Conservation (phyloP, 2,329 filamentous ascomycete genomes). For the Talaromyces pinophilus region DNA sequence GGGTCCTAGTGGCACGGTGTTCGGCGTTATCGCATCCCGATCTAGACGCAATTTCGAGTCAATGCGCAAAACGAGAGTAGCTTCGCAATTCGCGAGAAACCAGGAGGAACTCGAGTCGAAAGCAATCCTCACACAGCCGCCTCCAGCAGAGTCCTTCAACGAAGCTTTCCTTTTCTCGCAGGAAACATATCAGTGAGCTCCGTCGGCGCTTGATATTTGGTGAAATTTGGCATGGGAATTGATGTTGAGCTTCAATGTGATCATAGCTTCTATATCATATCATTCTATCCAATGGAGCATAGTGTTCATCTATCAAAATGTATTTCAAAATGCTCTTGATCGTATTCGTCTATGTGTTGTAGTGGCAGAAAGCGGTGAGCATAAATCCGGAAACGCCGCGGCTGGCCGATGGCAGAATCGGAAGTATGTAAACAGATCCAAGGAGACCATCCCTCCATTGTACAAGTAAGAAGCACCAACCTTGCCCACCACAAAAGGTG, state of each 20-base stretch:
- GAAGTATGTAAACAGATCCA: background rate
- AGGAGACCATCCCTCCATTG: background rate
- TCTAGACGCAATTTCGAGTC: background rate
- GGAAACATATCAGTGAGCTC: background rate
- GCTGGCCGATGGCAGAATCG: conserved; percentile 12
- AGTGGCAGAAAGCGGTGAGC: conserved; percentile 14
- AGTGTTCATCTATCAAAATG: background rate
- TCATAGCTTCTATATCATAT: background rate
- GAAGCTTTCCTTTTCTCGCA: background rate
- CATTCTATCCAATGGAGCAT: background rate
- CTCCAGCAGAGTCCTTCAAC: background rate
- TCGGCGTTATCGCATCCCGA: background rate
- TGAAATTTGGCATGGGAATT: background rate
- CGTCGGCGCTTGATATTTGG: background rate
- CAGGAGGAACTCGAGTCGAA: background rate
- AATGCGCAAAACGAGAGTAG: background rate
- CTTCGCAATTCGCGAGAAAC: background rate
- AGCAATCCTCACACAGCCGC: background rate
- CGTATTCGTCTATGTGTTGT: background rate
- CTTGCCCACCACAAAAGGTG: background rate
- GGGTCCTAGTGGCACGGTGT: background rate
- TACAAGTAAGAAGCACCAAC: background rate
- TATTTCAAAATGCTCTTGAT: background rate
- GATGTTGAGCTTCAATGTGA: background rate
- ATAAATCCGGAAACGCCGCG: background rate